Conservation (phyloP, 441 rosid species). For the Adansonia gregorii region DNA sequence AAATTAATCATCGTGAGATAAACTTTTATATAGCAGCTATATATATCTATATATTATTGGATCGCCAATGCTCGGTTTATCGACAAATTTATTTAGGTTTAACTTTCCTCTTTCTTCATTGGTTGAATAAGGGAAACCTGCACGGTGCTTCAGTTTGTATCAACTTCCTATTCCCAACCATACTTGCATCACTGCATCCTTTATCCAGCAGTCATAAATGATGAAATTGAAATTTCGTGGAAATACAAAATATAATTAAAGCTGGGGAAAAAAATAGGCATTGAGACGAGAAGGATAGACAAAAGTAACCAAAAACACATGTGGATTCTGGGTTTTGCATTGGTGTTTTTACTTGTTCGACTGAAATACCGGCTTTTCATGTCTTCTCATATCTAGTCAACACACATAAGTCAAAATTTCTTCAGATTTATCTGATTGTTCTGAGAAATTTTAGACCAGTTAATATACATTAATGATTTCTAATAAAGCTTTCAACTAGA, state of each 20-base stretch:
- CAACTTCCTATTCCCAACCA: not conserved
- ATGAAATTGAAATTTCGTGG: constrained; percentile 8
- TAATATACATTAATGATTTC: constrained; percentile 27
- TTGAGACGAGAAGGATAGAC: not conserved
- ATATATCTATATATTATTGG: not conserved
- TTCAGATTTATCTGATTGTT: constrained; percentile 34
- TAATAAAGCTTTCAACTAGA: constrained; percentile 45
- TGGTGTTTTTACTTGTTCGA: constrained; percentile 40
- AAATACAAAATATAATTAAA: not conserved
- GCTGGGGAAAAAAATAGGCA: not conserved
- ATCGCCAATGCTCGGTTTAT: not conserved
- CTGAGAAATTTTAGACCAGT: constrained; percentile 19
- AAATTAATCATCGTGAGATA: not conserved
- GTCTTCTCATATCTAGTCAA: constrained; percentile 36
- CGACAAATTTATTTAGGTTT: not conserved
- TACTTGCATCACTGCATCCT: not conserved
- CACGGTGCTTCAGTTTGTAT: not conserved
- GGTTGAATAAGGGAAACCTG: constrained; percentile 14
- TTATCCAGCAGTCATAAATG: constrained; percentile 13
- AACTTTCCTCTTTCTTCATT: not conserved
- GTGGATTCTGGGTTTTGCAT: constrained; percentile 55
- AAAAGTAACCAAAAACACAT: constrained; percentile 40
- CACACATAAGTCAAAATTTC: constrained; percentile 38
- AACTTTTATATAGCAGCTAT: not conserved
- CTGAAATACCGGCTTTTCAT: constrained; percentile 33